A percentile compares a stretch with the other conserved stretches of the same genome.
Conservation (phyloP, 331 rosid species). For the Stylosanthes scabra region DNA sequence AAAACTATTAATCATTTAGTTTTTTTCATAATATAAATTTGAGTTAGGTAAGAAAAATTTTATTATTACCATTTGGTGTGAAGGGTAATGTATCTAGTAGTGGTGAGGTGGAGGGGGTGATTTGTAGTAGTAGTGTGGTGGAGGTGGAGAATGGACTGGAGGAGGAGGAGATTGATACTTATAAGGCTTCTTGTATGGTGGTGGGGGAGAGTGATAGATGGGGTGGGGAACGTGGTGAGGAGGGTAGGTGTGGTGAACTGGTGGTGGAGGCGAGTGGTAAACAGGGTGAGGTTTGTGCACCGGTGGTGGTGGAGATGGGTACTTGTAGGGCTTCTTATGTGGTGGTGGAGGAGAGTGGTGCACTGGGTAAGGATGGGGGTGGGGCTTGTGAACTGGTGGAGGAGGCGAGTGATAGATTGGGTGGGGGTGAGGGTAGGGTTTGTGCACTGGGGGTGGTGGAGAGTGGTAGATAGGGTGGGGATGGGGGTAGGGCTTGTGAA, state of each 20-base stretch:
- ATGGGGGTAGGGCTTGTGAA: slow-evolving; percentile 11
- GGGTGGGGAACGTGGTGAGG: slow-evolving; percentile 37
- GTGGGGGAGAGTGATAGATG: slow-evolving; percentile 47
- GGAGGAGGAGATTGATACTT: slow-evolving; percentile 44
- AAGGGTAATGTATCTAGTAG: slow-evolving; percentile 47
- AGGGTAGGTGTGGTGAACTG: slow-evolving; percentile 28
- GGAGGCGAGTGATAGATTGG: slow-evolving; percentile 29
- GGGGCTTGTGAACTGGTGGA: slow-evolving; percentile 36
- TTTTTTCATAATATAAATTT: background rate
- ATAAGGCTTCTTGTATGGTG: slow-evolving; percentile 18
- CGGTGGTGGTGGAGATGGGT: slow-evolving; percentile 47
- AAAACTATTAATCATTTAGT: too few species aligned
- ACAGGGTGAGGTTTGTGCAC: slow-evolving; percentile 29
- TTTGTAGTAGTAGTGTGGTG: slow-evolving; percentile 42
- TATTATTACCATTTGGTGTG: slow-evolving; percentile 39
- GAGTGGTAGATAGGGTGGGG: slow-evolving; percentile 20
- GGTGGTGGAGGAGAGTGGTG: slow-evolving; percentile 47
- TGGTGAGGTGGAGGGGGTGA: slow-evolving; percentile 83
- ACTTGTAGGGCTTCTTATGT: background rate
- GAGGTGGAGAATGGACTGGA: slow-evolving; percentile 47
- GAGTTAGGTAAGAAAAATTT: background rate
- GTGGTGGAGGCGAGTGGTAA: slow-evolving; percentile 43
- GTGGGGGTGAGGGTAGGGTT: background rate
- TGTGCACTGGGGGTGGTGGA: slow-evolving; percentile 40
- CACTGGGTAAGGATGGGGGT: background rate